Base-by-base conservation (phyloP, 176 grass and related monocot genomes). In the Paspalum vaginatum region DNA sequence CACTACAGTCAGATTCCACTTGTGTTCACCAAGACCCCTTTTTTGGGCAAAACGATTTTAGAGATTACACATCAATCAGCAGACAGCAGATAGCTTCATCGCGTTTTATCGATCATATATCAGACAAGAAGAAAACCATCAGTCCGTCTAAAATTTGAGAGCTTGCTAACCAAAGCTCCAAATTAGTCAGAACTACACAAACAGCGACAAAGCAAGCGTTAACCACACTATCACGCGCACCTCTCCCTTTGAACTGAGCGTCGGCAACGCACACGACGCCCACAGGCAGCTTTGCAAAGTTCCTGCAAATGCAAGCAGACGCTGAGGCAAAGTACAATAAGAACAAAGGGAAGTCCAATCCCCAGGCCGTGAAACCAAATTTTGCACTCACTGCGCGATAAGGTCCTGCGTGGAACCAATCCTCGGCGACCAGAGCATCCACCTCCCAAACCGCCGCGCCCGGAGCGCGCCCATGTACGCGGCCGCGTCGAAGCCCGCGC, bases 161-260 rank as follows among this genome's bases (percentile, higher is more conserved):
- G 62, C 65, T 16, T 72, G 14, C 37, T 71, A 4, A 0, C 15
- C 40, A 7, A 26, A 61, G 60, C 1, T 43, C 3, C 5, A 58
- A 39, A 66, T 81, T 64, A 16, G 22, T 43, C 4, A 62, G 2
- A 57, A 22, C 17, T 27, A 5, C 48, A 69, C 2, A 13, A 73
- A 38, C 9, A 14, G 40, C 9, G 76, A 59, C 6, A 81, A 81
- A 59, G 55, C 0, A 42, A 46, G 62, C 41, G 50, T 6, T 4
- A 61, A 59, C 60, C 55, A 9, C 39, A 45, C 18, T 40, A 46
- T 12, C 24, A 74, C 53, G 76, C 87, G 67, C 32, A 93, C 95
- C 95, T 93, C 95, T 92, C 89, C 95, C 95, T 86, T 91, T 95
- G 81, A 87, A 86, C 72, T 98, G 95, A 47, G 89, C 63, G 15